Conservation (phyloP, 768 basidiomycete genomes). For the Psilocybe tampanensis region DNA sequence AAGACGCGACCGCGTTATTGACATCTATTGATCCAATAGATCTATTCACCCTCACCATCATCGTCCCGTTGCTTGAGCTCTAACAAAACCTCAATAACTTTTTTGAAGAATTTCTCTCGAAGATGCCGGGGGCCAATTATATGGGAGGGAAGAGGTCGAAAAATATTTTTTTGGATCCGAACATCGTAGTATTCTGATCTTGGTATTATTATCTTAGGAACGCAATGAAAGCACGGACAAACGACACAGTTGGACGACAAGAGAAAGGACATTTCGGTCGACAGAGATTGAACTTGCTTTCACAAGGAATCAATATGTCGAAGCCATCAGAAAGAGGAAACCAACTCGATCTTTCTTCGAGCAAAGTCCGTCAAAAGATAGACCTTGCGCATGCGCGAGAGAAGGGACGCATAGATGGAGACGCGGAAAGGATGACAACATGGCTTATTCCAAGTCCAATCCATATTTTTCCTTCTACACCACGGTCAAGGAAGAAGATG, state of each 20-base stretch:
- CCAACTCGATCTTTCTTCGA: not conserved
- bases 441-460: conserved; percentile 30
- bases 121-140: conserved; percentile 72
- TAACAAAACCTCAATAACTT: too few species aligned
- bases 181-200: not conserved
- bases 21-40: not conserved
- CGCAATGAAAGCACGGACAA: conserved; percentile 56
- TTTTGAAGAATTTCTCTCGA: too few species aligned
- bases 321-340: conserved; percentile 5
- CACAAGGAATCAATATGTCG: conserved; percentile 36
- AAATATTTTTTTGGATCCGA: not conserved
- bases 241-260: conserved; percentile 53
- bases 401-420: conserved; percentile 2
- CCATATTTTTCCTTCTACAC: conserved; percentile 24
- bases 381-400: conserved; percentile 32
- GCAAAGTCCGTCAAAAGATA: conserved; percentile 21
- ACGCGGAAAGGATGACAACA: not conserved
- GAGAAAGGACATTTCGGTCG: conserved; percentile 66
- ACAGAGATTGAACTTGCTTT: conserved; percentile 56
- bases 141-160: conserved; percentile 73
- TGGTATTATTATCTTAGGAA: conserved; percentile 56
- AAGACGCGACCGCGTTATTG: conserved; percentile 11
- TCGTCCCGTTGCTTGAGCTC: too few species aligned
- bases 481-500: conserved; percentile 11
- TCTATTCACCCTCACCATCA: too few species aligned